Evolutionary conservation across 129 eudicot genomes (phyloP).

Genomic region (Apium graveolens): DNA sequence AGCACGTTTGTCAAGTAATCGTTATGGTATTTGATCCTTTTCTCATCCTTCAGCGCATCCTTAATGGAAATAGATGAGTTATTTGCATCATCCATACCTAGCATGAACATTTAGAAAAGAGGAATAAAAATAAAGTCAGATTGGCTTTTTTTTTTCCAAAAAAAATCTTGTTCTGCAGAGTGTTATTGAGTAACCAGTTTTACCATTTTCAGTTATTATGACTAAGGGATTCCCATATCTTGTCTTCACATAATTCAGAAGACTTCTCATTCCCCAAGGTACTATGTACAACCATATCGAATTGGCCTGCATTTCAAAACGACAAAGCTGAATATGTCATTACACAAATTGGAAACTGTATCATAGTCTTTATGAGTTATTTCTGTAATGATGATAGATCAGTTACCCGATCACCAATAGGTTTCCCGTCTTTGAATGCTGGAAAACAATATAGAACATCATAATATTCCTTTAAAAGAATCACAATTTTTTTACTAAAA

Average conservation of each 20-base stretch:
- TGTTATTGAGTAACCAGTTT: neutral
- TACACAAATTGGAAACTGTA: neutral
- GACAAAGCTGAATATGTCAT: neutral
- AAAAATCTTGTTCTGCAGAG: neutral
- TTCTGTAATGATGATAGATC: neutral
- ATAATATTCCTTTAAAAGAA: neutral
- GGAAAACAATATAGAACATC: slow-evolving; percentile 21
- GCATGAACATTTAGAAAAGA: neutral
- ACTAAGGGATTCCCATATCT: slow-evolving; percentile 82
- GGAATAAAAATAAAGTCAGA: neutral
- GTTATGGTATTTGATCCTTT: slow-evolving; percentile 70
- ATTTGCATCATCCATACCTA: slow-evolving; percentile 92
- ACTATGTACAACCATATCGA: slow-evolving; percentile 93
- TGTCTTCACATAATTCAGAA: slow-evolving; percentile 63
- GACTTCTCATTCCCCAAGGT: slow-evolving; percentile 80
- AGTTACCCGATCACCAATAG: slow-evolving; percentile 67
- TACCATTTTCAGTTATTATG: slow-evolving; percentile 90
- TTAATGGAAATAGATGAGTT: slow-evolving; percentile 32
- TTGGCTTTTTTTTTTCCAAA: neutral
- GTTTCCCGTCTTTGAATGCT: slow-evolving; percentile 55
- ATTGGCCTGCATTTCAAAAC: slow-evolving; percentile 52
- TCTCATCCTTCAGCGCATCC: slow-evolving; percentile 54
- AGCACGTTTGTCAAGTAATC: slow-evolving; percentile 65
- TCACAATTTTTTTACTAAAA: too few relatives aligned
- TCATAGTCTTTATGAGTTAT: neutral